Conservation (phyloP, 306 rosid genomes). For the Quercus berberidifolia region DNA sequence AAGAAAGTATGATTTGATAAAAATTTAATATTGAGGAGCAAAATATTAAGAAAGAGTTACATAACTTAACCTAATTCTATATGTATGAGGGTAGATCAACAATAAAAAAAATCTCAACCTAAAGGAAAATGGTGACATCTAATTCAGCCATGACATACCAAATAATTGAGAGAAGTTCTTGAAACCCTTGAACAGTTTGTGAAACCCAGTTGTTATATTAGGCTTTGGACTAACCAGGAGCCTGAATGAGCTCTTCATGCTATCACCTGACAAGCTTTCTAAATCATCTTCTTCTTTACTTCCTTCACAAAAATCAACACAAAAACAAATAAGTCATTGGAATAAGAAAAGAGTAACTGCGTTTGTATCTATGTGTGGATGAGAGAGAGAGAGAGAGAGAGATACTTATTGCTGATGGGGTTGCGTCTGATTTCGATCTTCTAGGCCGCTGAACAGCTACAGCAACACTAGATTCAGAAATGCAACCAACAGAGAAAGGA, state of each 20-base stretch:
- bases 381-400: conserved; percentile 22
- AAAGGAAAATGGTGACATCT: background rate
- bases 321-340: background rate
- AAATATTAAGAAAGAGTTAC: too few species aligned
- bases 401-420: conserved; percentile 52
- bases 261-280: conserved; percentile 43
- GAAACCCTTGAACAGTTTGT: conserved; percentile 78
- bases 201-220: conserved; percentile 53
- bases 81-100: too few species aligned
- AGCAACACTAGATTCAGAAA: conserved; percentile 86
- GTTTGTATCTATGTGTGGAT: background rate
- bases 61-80: too few species aligned
- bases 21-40: too few species aligned
- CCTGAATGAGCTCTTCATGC: conserved; percentile 55
- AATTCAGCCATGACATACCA: conserved; percentile 45
- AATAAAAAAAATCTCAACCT: too few species aligned
- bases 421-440: conserved; percentile 50
- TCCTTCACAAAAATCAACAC: conserved; percentile 27
- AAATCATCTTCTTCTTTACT: conserved; percentile 42
- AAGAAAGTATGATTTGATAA: too few species aligned
- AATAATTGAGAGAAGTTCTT: conserved; percentile 80
- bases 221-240: conserved; percentile 52
- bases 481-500: conserved; percentile 85
- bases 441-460: conserved; percentile 56
- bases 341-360: conserved; percentile 18